Percentiles rank a stretch among this genome's conserved stretches.
Conservation (phyloP, 192 early-diverging fungal genomes). For the Coemansia furcata region DNA sequence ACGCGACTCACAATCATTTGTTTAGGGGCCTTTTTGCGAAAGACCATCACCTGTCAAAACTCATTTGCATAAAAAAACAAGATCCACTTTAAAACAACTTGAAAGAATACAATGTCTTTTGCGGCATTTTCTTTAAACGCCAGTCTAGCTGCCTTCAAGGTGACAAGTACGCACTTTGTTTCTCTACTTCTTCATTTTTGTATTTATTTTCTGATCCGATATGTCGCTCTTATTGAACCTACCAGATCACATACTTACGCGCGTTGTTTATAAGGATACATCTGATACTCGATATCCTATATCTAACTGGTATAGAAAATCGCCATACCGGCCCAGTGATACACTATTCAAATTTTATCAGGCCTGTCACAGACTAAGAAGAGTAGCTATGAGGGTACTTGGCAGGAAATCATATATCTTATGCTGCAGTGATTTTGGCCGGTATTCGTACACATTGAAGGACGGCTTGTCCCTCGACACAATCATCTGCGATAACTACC, state of each 20-base stretch:
- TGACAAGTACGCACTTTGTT: too few species aligned
- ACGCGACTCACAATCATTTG: too few species aligned
- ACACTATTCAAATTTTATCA: background rate
- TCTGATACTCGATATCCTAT: background rate
- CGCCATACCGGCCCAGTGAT: background rate
- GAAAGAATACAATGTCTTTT: too few species aligned
- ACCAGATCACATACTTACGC: background rate
- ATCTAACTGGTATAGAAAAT: background rate
- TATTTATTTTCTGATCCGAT: too few species aligned
- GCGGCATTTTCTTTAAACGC: too few species aligned
- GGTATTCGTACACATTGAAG: background rate
- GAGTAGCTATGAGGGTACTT: background rate
- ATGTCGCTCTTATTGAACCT: background rate
- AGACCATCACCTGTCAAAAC: too few species aligned
- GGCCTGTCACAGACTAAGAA: background rate
- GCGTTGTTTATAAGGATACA: background rate
- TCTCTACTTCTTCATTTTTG: too few species aligned
- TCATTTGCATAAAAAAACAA: too few species aligned
- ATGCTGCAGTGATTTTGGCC: background rate
- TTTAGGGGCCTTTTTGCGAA: too few species aligned
- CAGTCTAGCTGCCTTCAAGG: too few species aligned
- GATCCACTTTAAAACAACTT: too few species aligned
- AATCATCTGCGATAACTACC: background rate
- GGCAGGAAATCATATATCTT: background rate
- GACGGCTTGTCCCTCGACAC: background rate